phyloP scores from a whole-genome alignment of 805 yeast genomes.

The Ogataea neopini region DNA sequence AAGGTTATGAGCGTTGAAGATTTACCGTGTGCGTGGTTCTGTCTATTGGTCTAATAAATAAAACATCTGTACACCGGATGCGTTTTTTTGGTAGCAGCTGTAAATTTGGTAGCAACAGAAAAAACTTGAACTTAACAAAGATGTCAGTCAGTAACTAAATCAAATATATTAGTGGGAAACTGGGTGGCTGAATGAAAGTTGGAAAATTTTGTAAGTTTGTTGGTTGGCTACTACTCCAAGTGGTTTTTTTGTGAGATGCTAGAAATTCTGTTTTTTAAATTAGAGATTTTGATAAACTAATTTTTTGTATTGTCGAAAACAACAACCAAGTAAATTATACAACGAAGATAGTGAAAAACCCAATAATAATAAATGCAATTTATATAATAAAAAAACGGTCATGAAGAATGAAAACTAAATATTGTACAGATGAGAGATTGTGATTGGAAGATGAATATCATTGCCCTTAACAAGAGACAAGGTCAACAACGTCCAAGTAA shows the following conservation, averaged over 20 bases:
- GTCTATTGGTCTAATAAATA: neutral
- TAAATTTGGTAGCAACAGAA: too few relatives aligned
- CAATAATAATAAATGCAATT: constrained; percentile 15
- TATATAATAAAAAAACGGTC: constrained; percentile 17
- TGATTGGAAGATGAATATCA: neutral
- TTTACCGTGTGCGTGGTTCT: neutral
- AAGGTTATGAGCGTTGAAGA: constrained; percentile 5
- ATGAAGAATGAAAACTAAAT: constrained; percentile 16
- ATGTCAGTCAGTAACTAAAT: neutral
- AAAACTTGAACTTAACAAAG: neutral
- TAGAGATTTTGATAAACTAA: too few relatives aligned
- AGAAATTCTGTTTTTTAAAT: too few relatives aligned
- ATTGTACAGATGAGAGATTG: constrained; percentile 13
- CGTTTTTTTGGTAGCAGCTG: too few relatives aligned
- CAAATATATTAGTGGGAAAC: too few relatives aligned
- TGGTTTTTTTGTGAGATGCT: too few relatives aligned
- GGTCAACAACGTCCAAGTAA: constrained; percentile 46
- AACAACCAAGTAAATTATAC: neutral
- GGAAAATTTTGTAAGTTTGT: too few relatives aligned
- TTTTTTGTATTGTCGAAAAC: neutral
- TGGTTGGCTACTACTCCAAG: too few relatives aligned
- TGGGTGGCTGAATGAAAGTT: too few relatives aligned
- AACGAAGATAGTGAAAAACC: constrained; percentile 10
- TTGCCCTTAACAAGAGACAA: constrained; percentile 36
- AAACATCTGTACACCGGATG: constrained; percentile 1